A percentile compares a stretch with the other conserved stretches of the same genome.
Evolutionary conservation across 192 early-diverging fungal species (phyloP).

Genomic region (Physocladia obscura): DNA sequence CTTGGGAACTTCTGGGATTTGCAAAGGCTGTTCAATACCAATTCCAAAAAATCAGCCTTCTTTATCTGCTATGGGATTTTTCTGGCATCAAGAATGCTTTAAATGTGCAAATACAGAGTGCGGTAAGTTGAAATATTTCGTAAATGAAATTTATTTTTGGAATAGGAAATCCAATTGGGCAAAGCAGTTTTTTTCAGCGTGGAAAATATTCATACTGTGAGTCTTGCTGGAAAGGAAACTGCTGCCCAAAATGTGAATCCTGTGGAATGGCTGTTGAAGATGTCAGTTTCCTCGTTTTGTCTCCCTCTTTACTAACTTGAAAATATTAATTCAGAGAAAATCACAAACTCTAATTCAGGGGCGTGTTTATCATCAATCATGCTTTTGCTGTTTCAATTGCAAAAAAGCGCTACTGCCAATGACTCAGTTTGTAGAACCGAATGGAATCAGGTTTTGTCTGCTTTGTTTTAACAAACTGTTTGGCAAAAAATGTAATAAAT

Average conservation of each 20-base stretch:
- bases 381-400: constrained; percentile 14
- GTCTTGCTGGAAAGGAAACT: constrained; percentile 16
- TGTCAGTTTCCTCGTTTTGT: not conserved
- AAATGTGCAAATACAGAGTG: constrained; percentile 26
- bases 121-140: not conserved
- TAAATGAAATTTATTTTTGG: not conserved
- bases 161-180: constrained; percentile 15
- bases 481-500: constrained; percentile 8
- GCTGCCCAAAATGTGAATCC: constrained; percentile 20
- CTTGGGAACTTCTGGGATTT: not conserved
- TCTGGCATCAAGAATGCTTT: constrained; percentile 20
- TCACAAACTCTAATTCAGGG: constrained; percentile 18
- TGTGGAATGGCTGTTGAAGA: constrained; percentile 22
- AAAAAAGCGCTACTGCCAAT: constrained; percentile 17
- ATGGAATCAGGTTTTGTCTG: constrained; percentile 11
- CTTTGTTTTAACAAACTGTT: constrained; percentile 6
- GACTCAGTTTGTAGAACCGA: constrained; percentile 23
- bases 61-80: constrained; percentile 21
- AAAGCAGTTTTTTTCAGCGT: constrained; percentile 19
- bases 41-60: not conserved
- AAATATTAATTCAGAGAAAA: constrained; percentile 10
- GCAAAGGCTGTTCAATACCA: constrained; percentile 10
- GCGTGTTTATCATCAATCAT: constrained; percentile 21
- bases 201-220: constrained; percentile 24
- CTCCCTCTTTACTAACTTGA: not conserved